Conservation (phyloP, 73 alveolate genomes). For the Blepharisma japonicum region DNA sequence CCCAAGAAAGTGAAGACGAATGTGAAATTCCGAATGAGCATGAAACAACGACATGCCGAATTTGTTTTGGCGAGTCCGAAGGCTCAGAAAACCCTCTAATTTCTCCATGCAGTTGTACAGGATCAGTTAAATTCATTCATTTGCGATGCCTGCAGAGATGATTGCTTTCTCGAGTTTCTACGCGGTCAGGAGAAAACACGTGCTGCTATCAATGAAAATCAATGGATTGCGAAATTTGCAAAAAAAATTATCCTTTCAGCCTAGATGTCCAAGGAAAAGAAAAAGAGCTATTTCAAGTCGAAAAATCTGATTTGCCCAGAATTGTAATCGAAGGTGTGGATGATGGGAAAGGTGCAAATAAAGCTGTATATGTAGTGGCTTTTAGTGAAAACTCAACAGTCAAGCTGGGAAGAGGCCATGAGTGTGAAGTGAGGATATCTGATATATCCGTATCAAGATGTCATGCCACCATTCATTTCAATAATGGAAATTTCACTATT, state of each 20-base stretch:
- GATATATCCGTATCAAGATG: constrained; percentile 67
- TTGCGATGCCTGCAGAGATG: constrained; percentile 44
- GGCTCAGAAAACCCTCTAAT: constrained; percentile 43
- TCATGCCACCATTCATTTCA: constrained; percentile 55
- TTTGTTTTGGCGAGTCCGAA: constrained; percentile 39
- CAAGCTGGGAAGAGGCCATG: constrained; percentile 70
- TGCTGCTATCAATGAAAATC: neutral
- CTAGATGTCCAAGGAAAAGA: neutral
- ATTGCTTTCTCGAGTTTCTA: constrained; percentile 30
- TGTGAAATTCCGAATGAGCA: too few relatives aligned
- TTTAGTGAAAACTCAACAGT: too few relatives aligned
- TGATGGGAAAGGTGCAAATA: too few relatives aligned
- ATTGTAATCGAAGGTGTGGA: too few relatives aligned
- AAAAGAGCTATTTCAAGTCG: neutral
- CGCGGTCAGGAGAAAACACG: neutral
- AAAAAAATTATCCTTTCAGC: neutral
- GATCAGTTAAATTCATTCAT: constrained; percentile 49
- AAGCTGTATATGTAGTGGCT: too few relatives aligned
- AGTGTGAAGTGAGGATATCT: constrained; percentile 70
- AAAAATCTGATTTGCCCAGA: neutral
- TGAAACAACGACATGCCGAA: constrained; percentile 26
- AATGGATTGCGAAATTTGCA: constrained; percentile 2
- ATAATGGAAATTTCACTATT: constrained; percentile 42
- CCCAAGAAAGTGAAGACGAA: too few relatives aligned
- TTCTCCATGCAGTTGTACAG: constrained; percentile 48